Percentiles rank a stretch among this genome's conserved stretches.
Conservation (phyloP, 1,284 basidiomycete genomes). For the Leccinum pseudoinsigne region DNA sequence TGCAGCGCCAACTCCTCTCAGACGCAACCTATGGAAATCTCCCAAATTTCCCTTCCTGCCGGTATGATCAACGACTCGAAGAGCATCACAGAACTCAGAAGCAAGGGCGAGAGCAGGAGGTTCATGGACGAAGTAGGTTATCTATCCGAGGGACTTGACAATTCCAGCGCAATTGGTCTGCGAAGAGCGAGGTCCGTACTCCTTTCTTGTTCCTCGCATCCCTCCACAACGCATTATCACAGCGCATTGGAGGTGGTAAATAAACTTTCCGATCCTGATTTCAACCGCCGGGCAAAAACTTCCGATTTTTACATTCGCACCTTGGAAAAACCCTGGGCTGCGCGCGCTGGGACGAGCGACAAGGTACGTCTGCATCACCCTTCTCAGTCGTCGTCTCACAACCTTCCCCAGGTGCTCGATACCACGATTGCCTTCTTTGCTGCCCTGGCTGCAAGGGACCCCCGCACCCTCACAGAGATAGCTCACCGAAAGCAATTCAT, state of each 20-base stretch:
- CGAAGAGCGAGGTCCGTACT: slow-evolving; percentile 57
- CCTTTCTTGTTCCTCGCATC: background rate
- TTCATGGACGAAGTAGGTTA: slow-evolving; percentile 83
- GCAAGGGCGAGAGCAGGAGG: slow-evolving; percentile 73
- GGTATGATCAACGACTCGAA: slow-evolving; percentile 75
- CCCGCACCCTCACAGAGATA: slow-evolving; percentile 52
- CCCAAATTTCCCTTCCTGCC: slow-evolving; percentile 37
- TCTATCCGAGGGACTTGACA: slow-evolving; percentile 72
- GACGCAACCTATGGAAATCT: slow-evolving; percentile 23
- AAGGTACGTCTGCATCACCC: slow-evolving; percentile 39
- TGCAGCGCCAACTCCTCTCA: slow-evolving; percentile 18
- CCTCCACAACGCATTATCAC: slow-evolving; percentile 7
- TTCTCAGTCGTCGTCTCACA: background rate
- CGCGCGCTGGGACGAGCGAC: slow-evolving; percentile 60
- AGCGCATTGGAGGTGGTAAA: slow-evolving; percentile 74
- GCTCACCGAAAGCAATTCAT: slow-evolving; percentile 42
- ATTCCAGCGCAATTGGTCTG: slow-evolving; percentile 50
- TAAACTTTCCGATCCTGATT: slow-evolving; percentile 72
- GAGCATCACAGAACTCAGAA: slow-evolving; percentile 76
- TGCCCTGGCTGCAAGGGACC: slow-evolving; percentile 57
- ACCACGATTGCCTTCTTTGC: slow-evolving; percentile 57
- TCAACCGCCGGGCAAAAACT: slow-evolving; percentile 69
- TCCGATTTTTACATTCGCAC: slow-evolving; percentile 66
- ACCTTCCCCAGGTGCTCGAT: slow-evolving; percentile 35
- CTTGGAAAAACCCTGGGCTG: slow-evolving; percentile 60